Conservation (phyloP, 768 basidiomycete genomes). For the Calocybe cyanea region DNA sequence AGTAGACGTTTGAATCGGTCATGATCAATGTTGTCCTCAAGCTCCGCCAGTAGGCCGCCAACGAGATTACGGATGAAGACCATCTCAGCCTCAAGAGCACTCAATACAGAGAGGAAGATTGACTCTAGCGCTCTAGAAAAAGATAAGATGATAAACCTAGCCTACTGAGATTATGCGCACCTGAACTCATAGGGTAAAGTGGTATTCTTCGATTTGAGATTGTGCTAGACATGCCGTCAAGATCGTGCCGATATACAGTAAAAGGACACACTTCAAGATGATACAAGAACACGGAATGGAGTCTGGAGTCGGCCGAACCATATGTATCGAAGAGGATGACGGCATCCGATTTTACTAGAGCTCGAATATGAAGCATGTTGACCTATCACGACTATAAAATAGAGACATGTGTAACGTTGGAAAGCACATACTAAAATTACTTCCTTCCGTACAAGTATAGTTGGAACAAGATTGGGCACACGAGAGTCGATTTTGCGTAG, state of each 20-base stretch:
- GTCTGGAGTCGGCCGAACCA: conserved; percentile 80
- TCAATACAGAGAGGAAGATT: conserved; percentile 84
- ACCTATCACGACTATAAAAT: conserved; percentile 41
- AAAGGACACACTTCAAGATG: conserved; percentile 66
- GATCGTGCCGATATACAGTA: conserved; percentile 5
- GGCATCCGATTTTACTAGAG: conserved; percentile 88
- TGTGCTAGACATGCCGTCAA: conserved; percentile 51
- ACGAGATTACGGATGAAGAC: conserved; percentile 89
- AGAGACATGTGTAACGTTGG: not conserved
- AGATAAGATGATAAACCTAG: conserved; percentile 9
- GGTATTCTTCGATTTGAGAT: conserved; percentile 67
- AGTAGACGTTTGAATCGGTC: conserved; percentile 90
- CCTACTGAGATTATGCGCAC: conserved; percentile 30
- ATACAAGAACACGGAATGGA: conserved; percentile 85
- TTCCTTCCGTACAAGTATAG: conserved; percentile 85
- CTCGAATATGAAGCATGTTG: conserved; percentile 93
- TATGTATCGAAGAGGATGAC: conserved; percentile 91
- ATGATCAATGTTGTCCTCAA: conserved; percentile 94
- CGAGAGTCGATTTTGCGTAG: conserved; percentile 94
- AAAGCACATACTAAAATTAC: conserved; percentile 69
- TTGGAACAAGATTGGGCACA: conserved; percentile 91
- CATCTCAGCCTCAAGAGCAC: conserved; percentile 95
- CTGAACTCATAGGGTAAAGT: conserved; percentile 87
- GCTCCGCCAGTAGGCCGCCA: conserved; percentile 83
- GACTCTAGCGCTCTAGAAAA: conserved; percentile 91